Conservation (phyloP, 352 stramenopile genomes). For the Thalassiosira mediterranea region DNA sequence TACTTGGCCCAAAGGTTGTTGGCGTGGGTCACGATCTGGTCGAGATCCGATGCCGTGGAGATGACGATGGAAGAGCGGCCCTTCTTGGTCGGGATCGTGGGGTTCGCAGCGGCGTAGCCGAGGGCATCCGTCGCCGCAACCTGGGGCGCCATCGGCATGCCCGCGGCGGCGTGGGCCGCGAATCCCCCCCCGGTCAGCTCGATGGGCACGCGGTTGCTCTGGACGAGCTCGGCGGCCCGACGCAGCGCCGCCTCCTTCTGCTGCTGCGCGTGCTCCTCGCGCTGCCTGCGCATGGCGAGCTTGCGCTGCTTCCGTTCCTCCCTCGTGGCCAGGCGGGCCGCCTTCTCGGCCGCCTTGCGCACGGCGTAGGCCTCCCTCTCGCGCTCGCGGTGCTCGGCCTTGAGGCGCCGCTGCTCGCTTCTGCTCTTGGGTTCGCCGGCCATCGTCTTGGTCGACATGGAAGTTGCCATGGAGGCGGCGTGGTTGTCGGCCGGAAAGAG, state of each 20-base stretch:
- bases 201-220: conserved; percentile 69
- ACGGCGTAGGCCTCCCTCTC: conserved; percentile 61
- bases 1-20: conserved; percentile 82
- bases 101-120: background rate
- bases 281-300: conserved; percentile 55
- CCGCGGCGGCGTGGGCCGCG: conserved; percentile 11
- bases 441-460: no score
- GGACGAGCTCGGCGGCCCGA: conserved; percentile 67
- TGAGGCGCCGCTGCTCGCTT: conserved; percentile 56
- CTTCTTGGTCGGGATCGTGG: conserved; percentile 43
- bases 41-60: conserved; percentile 68
- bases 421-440: no score
- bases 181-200: conserved; percentile 62
- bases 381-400: conserved; percentile 46
- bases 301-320: conserved; percentile 66
- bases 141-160: conserved; percentile 10
- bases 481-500: background rate
- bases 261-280: conserved; percentile 64
- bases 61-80: conserved; percentile 72
- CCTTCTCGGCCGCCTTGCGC: conserved; percentile 62
- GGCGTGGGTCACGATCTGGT: conserved; percentile 77
- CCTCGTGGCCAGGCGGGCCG: conserved; percentile 44
- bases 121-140: background rate
- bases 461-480: conserved; percentile 2
- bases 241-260: conserved; percentile 74